Conservation (phyloP, 1,139 yeast species). For the Pichia sp. region DNA sequence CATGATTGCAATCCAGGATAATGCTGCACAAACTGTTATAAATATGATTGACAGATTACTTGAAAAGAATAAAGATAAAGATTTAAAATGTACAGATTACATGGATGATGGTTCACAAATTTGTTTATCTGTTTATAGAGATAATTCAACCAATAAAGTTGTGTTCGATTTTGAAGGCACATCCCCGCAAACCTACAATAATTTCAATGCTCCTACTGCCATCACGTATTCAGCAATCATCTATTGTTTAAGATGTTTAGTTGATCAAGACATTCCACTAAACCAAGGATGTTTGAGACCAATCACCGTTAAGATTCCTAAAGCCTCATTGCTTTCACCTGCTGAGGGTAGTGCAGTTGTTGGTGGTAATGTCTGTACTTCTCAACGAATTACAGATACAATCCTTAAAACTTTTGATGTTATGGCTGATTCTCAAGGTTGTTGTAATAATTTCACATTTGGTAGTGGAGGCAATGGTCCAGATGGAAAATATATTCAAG, state of each 20-base stretch:
- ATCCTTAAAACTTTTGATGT: constrained; percentile 38
- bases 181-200: constrained; percentile 36
- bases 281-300: constrained; percentile 43
- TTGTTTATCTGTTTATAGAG: constrained; percentile 34
- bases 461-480: constrained; percentile 37
- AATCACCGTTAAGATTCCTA: constrained; percentile 35
- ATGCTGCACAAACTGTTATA: constrained; percentile 53
- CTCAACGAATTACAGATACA: constrained; percentile 40
- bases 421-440: constrained; percentile 41
- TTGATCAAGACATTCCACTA: constrained; percentile 40
- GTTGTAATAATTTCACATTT: constrained; percentile 41
- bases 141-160: constrained; percentile 38
- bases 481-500: constrained; percentile 31
- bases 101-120: constrained; percentile 61
- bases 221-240: constrained; percentile 40
- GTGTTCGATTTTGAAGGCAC: constrained; percentile 53
- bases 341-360: constrained; percentile 40
- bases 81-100: constrained; percentile 42
- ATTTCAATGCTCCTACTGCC: constrained; percentile 40
- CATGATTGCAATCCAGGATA: constrained; percentile 55
- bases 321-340: constrained; percentile 36
- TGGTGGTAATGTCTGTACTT: constrained; percentile 45
- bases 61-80: constrained; percentile 31
- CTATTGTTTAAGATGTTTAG: constrained; percentile 39
- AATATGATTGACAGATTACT: constrained; percentile 25